Evolutionary conservation across 1,139 yeast species (phyloP), one percentile per base, ranked within the genome.

Genomic region (Wickerhamomyces sp.): DNA sequence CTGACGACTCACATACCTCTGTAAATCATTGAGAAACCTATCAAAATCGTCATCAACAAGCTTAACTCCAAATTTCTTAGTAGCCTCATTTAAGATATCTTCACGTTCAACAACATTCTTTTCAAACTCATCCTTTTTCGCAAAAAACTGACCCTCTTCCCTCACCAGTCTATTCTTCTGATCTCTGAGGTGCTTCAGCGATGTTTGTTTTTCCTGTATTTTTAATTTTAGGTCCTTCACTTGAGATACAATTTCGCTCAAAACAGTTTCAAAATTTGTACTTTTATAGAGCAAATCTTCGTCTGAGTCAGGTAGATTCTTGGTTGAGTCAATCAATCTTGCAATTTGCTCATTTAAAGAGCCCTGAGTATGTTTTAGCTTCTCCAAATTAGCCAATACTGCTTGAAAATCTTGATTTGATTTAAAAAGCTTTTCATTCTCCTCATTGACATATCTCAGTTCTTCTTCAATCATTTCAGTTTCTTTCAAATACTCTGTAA

Each of bases 361-460:
- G 17, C 55, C 53, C 43, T 67, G 67, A 41, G 73, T 74, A 46
- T 73, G 76, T 27, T 64, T 63, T 33, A 81, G 59, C 44, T 77
- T 79, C 32, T 84, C 88, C 24, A 79, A 61, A 48, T 76, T 77
- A 30, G 84, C 79, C 22, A 88, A 59, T 2, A 81, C 78, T 44
- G 78, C 72, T 57, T 89, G 96, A 54, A 85, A 89, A 44, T 81
- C 83, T 59, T 88, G 96, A 56, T 88, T 86, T 1, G 88, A 73
- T 34, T 77, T 77, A 60, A 89, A 88, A 7, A 90, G 64, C 12
- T 60, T 60, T 36, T 84, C 82, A 2, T 89, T 75, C 47, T 83
- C 76, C 24, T 62, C 60, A 25, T 83, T 81, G 4, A 80, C 69
- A 4, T 59, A 56, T 14, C 72, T 72, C 41, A 90, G 72, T 40